These are phyloP conservation scores for Syncephalastrum sp. DNA, from an alignment of 371 early-diverging fungal genomes.

Conservation along the genomic window DNA sequence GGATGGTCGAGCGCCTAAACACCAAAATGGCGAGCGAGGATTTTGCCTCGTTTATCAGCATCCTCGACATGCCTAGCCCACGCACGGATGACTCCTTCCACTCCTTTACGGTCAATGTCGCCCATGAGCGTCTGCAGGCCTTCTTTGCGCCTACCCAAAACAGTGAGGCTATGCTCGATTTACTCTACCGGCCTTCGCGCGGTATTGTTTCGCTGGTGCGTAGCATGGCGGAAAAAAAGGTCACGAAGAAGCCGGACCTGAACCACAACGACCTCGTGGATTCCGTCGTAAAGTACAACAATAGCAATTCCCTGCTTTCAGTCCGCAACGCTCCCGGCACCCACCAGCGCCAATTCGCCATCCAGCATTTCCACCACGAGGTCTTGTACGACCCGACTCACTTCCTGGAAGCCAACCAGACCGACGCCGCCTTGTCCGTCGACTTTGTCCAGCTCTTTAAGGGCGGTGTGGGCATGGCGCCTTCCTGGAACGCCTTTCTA, in stretches of 20 bases:
- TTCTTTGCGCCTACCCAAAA: slow-evolving; percentile 2
- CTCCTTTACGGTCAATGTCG: slow-evolving; percentile 77
- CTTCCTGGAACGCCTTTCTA: slow-evolving; percentile 56
- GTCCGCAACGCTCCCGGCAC: slow-evolving; percentile 40
- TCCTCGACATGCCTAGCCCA: slow-evolving; percentile 71
- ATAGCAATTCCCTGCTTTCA: slow-evolving; percentile 43
- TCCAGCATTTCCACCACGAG: slow-evolving; percentile 77
- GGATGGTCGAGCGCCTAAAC: slow-evolving; percentile 91
- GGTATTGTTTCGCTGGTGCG: slow-evolving; percentile 63
- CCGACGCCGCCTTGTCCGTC: slow-evolving; percentile 65
- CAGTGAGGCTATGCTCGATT: slow-evolving; percentile 30
- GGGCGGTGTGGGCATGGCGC: slow-evolving; percentile 46
- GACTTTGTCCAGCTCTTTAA: slow-evolving; percentile 86
- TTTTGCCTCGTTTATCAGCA: slow-evolving; percentile 72
- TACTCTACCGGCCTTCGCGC: slow-evolving; percentile 45
- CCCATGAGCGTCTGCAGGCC: slow-evolving; percentile 79
- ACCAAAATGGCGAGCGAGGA: slow-evolving; percentile 65
- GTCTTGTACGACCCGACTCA: slow-evolving; percentile 75
- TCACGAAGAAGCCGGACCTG: slow-evolving; percentile 25
- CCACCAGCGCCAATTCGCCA: slow-evolving; percentile 58
- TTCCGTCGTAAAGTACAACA: slow-evolving; percentile 44
- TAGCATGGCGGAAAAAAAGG: slow-evolving; percentile 40
- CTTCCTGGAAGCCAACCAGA: slow-evolving; percentile 70
- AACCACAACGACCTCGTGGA: slow-evolving; percentile 45
- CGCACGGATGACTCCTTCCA: slow-evolving; percentile 49